These are phyloP conservation scores for Termitomyces sp. DNA, from an alignment of 768 basidiomycete genomes.

Conservation along the genomic window DNA sequence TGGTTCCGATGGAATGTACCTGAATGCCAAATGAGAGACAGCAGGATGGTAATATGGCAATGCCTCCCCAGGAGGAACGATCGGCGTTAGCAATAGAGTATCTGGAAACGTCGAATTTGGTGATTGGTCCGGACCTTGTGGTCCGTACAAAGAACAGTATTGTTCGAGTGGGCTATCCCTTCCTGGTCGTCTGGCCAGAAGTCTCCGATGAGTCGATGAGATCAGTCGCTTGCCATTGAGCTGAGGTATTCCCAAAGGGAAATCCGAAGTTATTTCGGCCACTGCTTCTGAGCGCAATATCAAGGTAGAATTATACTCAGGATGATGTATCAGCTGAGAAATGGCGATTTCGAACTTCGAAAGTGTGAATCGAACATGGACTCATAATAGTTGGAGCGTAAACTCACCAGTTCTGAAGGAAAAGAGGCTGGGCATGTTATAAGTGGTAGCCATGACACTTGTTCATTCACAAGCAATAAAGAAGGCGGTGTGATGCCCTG, in stretches of 20 bases:
- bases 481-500: neutral
- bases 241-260: slow-evolving; percentile 27
- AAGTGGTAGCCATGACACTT: slow-evolving; percentile 25
- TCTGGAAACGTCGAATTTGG: slow-evolving; percentile 1
- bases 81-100: slow-evolving; percentile 54
- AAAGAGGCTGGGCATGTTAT: slow-evolving; percentile 36
- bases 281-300: slow-evolving; percentile 81
- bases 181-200: slow-evolving; percentile 75
- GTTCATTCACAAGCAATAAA: neutral
- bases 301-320: slow-evolving; percentile 89
- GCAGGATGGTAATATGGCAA: slow-evolving; percentile 91
- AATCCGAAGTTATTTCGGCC: slow-evolving; percentile 27
- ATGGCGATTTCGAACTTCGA: slow-evolving; percentile 67
- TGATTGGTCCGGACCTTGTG: slow-evolving; percentile 6
- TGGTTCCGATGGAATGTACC: slow-evolving; percentile 41
- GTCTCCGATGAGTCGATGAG: slow-evolving; percentile 55
- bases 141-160: slow-evolving; percentile 67
- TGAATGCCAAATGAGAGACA: slow-evolving; percentile 76
- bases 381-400: neutral
- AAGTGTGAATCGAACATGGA: neutral
- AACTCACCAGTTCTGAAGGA: slow-evolving; percentile 35
- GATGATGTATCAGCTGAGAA: slow-evolving; percentile 75
- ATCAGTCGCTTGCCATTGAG: slow-evolving; percentile 32
- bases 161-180: slow-evolving; percentile 74
- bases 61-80: slow-evolving; percentile 33